Evolutionary conservation across 2,329 filamentous ascomycete genomes (phyloP).

Genomic region (Pseudomassariella vexata): DNA sequence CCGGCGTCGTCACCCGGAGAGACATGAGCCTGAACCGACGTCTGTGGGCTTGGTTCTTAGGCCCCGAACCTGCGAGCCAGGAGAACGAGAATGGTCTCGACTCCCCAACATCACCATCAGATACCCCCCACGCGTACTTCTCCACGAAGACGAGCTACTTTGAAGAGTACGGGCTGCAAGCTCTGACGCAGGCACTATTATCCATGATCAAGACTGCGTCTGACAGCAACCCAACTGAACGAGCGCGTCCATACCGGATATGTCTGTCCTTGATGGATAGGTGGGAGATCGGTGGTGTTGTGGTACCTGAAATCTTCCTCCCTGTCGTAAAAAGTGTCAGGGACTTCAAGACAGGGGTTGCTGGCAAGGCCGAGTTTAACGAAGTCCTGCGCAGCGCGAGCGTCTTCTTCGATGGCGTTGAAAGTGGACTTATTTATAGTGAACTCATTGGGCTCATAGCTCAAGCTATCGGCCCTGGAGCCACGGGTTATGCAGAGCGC

Average conservation of each 20-base stretch:
- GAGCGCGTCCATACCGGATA: conserved; percentile 81
- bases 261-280: conserved; percentile 95
- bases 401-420: conserved; percentile 95
- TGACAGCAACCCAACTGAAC: conserved; percentile 52
- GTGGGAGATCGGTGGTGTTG: conserved; percentile 90
- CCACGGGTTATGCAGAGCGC: conserved; percentile 37
- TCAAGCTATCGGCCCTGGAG: conserved; percentile 47
- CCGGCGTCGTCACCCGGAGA: conserved; percentile 79
- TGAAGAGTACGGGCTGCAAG: conserved; percentile 67
- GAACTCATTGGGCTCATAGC: conserved; percentile 68
- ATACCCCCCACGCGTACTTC: conserved; percentile 38
- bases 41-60: conserved; percentile 94
- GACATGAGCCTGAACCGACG: conserved; percentile 96
- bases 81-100: conserved; percentile 43
- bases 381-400: conserved; percentile 91
- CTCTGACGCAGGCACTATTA: conserved; percentile 69
- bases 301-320: conserved; percentile 84
- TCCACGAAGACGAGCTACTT: conserved; percentile 73
- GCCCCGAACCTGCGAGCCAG: conserved; percentile 56
- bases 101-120: conserved; percentile 35
- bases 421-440: conserved; percentile 87
- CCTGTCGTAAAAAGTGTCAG: conserved; percentile 78
- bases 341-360: conserved; percentile 61
- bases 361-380: conserved; percentile 64
- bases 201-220: conserved; percentile 63